A percentile compares a stretch with the other conserved stretches of the same genome.
Conservation (phyloP, 2,329 filamentous ascomycete genomes). For the Fusarium chuoi region DNA sequence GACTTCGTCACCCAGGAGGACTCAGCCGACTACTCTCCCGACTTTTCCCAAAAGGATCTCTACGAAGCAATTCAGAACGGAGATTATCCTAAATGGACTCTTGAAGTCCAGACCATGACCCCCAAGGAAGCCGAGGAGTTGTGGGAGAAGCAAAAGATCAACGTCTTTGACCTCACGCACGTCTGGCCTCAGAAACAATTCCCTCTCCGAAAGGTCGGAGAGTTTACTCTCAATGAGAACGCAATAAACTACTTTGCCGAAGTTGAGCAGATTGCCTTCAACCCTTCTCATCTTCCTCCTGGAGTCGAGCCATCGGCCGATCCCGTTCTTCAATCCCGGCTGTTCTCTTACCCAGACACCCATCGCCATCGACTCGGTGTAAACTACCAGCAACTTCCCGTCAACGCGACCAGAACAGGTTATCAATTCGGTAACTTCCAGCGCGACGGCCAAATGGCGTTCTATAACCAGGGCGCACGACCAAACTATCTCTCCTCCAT, state of each 20-base stretch:
- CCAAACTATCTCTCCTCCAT: constrained; percentile 28
- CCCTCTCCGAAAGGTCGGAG: constrained; percentile 60
- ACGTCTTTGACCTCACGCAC: constrained; percentile 73
- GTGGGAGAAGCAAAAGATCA: constrained; percentile 47
- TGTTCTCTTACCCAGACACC: constrained; percentile 71
- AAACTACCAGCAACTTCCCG: constrained; percentile 62
- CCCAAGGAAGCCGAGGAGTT: constrained; percentile 37
- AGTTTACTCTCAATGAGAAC: constrained; percentile 75
- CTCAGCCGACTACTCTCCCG: neutral
- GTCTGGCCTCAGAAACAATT: constrained; percentile 51
- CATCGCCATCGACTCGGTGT: constrained; percentile 71
- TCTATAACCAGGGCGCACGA: constrained; percentile 31
- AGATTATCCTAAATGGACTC: constrained; percentile 64
- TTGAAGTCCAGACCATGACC: constrained; percentile 59
- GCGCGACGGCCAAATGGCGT: constrained; percentile 28
- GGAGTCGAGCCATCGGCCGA: constrained; percentile 72
- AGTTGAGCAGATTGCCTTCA: constrained; percentile 75
- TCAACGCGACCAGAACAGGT: constrained; percentile 15
- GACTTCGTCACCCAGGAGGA: constrained; percentile 33
- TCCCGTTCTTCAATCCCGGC: constrained; percentile 68
- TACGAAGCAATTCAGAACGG: constrained; percentile 28
- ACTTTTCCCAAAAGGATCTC: constrained; percentile 27
- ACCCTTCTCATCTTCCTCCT: constrained; percentile 71
- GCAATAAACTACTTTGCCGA: constrained; percentile 70
- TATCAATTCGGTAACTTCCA: constrained; percentile 29